Evolutionary conservation across 305 asterid species (phyloP).

Genomic region (Solanum chacoense): DNA sequence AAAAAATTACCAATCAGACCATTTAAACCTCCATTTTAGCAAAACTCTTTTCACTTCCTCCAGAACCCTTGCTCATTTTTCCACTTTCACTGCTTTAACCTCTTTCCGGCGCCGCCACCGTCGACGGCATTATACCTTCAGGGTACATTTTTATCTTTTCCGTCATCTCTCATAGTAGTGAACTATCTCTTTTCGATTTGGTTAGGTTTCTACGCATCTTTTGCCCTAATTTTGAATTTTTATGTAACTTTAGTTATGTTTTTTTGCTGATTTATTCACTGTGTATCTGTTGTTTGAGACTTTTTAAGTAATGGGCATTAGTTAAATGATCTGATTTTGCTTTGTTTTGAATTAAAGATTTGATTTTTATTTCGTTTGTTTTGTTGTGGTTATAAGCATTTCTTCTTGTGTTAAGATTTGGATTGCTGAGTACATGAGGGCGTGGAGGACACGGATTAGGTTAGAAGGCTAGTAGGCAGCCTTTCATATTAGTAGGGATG

Average conservation of each 20-base stretch:
- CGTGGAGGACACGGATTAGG: too few species aligned
- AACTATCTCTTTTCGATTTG: not conserved
- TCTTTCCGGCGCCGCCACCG: not conserved
- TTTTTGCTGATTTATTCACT: not conserved
- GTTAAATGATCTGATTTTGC: not conserved
- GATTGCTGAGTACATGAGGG: too few species aligned
- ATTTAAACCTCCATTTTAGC: not conserved
- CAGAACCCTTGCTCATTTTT: not conserved
- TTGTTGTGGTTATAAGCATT: not conserved
- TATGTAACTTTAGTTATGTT: not conserved
- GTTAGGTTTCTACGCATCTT: not conserved
- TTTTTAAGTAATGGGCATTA: not conserved
- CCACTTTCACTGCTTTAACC: not conserved
- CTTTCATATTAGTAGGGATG: too few species aligned
- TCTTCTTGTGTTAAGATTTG: not conserved
- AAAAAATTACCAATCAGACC: not conserved
- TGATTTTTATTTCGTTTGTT: not conserved
- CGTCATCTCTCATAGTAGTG: not conserved
- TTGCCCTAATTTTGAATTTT: not conserved
- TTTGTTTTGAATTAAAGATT: not conserved
- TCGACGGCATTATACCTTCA: not conserved
- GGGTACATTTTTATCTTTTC: not conserved
- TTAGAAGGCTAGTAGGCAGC: too few species aligned
- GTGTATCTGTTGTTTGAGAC: not conserved
- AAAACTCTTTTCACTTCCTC: not conserved